A percentile compares a stretch with the other conserved stretches of the same genome.
Evolutionary conservation across 225 moss, liverwort and hornwort genomes (phyloP).

Genomic region (Pleurozium schreberi): DNA sequence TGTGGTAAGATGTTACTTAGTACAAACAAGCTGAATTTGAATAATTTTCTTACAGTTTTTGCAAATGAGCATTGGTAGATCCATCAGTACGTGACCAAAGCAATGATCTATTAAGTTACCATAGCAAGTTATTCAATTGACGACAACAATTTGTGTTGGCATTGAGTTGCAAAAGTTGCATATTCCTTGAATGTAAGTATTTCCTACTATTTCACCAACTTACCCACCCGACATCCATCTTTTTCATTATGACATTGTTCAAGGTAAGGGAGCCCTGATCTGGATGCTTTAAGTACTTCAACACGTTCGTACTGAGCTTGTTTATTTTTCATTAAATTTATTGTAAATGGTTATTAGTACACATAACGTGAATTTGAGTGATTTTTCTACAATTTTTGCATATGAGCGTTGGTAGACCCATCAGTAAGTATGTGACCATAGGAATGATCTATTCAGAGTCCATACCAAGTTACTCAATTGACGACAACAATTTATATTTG

Average conservation of each 20-base stretch:
- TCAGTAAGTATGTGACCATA: background rate
- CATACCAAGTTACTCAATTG: background rate
- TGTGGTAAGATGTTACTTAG: no score
- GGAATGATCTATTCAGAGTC: background rate
- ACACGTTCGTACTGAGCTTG: background rate
- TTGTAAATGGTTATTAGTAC: background rate
- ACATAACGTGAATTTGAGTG: background rate
- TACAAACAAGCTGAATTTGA: background rate
- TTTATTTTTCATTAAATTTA: background rate
- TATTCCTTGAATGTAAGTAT: background rate
- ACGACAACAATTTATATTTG: background rate
- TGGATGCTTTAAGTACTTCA: background rate
- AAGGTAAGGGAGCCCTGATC: background rate
- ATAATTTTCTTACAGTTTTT: background rate
- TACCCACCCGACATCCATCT: background rate
- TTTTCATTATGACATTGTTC: background rate
- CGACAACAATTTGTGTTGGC: background rate
- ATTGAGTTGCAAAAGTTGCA: background rate
- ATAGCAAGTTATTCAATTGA: background rate
- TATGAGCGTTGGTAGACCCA: background rate
- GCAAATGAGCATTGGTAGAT: background rate
- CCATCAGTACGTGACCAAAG: background rate
- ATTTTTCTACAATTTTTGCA: background rate
- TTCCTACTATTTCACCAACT: background rate
- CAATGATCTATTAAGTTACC: background rate